These are phyloP conservation scores for Hansenula lynferdii DNA, from an alignment of 1,139 yeast genomes.

Conservation along the genomic window DNA sequence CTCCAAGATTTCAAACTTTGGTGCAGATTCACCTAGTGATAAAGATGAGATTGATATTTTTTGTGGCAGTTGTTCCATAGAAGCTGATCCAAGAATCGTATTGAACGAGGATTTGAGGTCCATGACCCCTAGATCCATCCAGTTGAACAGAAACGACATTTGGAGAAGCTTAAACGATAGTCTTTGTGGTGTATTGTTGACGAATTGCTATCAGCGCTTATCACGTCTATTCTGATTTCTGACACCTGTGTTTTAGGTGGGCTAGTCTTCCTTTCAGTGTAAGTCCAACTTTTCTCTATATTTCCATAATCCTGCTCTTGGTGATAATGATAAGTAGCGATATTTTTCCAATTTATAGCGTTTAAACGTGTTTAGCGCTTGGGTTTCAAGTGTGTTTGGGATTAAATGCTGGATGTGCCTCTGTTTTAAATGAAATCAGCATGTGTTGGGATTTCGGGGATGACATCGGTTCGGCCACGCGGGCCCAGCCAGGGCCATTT, in stretches of 20 bases:
- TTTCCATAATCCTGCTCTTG: too few relatives aligned
- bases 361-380: too few relatives aligned
- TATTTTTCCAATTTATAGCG: too few relatives aligned
- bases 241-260: too few relatives aligned
- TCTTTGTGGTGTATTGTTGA: background rate
- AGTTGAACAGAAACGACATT: conserved; percentile 23
- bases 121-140: conserved; percentile 15
- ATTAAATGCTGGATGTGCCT: background rate
- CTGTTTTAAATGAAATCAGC: background rate
- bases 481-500: too few relatives aligned
- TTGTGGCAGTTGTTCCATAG: conserved; percentile 16
- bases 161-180: too few relatives aligned
- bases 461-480: background rate
- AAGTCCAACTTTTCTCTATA: too few relatives aligned
- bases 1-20: conserved; percentile 17
- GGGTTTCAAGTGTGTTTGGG: too few relatives aligned
- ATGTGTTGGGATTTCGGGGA: too few relatives aligned
- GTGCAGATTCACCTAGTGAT: conserved; percentile 12
- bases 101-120: conserved; percentile 17
- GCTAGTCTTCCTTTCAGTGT: too few relatives aligned
- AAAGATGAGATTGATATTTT: conserved; percentile 12
- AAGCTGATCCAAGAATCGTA: conserved; percentile 5
- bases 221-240: too few relatives aligned
- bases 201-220: background rate
- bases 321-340: too few relatives aligned